Percentiles rank a stretch among this genome's conserved stretches.
phyloP scores from a whole-genome alignment of 1,139 yeast genomes.

The Wickerhamomyces sp. region DNA sequence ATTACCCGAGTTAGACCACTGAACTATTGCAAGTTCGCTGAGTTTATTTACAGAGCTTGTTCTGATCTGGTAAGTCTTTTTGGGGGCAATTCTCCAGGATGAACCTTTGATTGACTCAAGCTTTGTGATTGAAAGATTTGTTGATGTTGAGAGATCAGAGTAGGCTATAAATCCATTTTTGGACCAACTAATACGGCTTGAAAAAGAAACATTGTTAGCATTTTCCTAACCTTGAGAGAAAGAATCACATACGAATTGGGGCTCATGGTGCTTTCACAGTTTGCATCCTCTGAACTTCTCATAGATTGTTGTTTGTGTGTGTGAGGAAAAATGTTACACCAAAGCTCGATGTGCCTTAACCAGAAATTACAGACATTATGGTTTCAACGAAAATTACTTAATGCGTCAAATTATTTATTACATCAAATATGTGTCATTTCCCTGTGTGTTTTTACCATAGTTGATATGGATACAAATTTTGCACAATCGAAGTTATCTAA shows the following conservation, averaged over 20 bases:
- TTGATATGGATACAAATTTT: too few relatives aligned
- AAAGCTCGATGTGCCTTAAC: too few relatives aligned
- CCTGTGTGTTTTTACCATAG: too few relatives aligned
- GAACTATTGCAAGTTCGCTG: conserved; percentile 28
- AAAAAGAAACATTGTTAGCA: not conserved
- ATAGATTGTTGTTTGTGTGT: too few relatives aligned
- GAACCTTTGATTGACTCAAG: conserved; percentile 61
- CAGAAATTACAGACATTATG: too few relatives aligned
- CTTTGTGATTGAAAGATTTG: conserved; percentile 47
- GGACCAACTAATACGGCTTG: conserved; percentile 62
- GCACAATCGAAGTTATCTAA: too few relatives aligned
- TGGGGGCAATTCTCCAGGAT: conserved; percentile 60
- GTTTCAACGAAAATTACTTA: too few relatives aligned
- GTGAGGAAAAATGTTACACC: too few relatives aligned
- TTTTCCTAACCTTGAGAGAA: not conserved
- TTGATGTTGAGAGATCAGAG: conserved; percentile 22
- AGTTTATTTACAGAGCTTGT: conserved; percentile 18
- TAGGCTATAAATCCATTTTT: conserved; percentile 71
- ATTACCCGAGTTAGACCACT: conserved; percentile 37
- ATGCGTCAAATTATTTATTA: too few relatives aligned
- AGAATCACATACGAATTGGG: not conserved
- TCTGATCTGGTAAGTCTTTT: conserved; percentile 38
- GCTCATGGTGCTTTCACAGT: not conserved
- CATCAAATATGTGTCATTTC: too few relatives aligned
- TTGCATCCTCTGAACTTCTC: too few relatives aligned